These are phyloP conservation scores for Zostera marina DNA, from an alignment of 116 monocot genomes.

Conservation along the genomic window DNA sequence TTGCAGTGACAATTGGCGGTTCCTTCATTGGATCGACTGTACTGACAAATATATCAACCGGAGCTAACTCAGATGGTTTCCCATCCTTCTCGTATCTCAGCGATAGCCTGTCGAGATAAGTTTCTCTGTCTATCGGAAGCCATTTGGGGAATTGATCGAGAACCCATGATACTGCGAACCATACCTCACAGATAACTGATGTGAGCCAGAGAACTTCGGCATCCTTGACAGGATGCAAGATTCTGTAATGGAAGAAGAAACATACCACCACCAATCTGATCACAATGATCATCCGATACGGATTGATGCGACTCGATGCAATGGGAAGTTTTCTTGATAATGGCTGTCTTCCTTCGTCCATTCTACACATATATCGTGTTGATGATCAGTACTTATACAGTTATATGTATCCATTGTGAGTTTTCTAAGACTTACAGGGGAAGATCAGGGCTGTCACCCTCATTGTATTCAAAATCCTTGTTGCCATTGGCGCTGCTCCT, in stretches of 20 bases:
- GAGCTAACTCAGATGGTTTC: constrained; percentile 51
- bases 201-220: constrained; percentile 75
- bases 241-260: constrained; percentile 83
- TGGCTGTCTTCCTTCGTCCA: constrained; percentile 92
- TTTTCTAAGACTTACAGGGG: constrained; percentile 43
- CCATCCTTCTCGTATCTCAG: constrained; percentile 67
- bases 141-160: constrained; percentile 97
- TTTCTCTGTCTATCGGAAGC: constrained; percentile 82
- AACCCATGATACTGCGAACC: constrained; percentile 85
- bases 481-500: constrained; percentile 43
- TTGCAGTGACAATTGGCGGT: constrained; percentile 90
- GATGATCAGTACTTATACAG: no score
- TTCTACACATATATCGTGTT: constrained; percentile 24
- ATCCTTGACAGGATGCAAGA: constrained; percentile 64
- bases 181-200: constrained; percentile 84
- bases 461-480: constrained; percentile 30
- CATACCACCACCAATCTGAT: constrained; percentile 74
- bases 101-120: constrained; percentile 62
- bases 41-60: constrained; percentile 78
- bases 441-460: constrained; percentile 45
- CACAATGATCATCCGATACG: constrained; percentile 82
- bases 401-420: no score
- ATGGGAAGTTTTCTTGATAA: constrained; percentile 79
- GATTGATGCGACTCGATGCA: constrained; percentile 72
- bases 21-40: constrained; percentile 95